These are phyloP conservation scores for Pinus taeda DNA, from an alignment of 75 land plant genomes.

Conservation along the genomic window DNA sequence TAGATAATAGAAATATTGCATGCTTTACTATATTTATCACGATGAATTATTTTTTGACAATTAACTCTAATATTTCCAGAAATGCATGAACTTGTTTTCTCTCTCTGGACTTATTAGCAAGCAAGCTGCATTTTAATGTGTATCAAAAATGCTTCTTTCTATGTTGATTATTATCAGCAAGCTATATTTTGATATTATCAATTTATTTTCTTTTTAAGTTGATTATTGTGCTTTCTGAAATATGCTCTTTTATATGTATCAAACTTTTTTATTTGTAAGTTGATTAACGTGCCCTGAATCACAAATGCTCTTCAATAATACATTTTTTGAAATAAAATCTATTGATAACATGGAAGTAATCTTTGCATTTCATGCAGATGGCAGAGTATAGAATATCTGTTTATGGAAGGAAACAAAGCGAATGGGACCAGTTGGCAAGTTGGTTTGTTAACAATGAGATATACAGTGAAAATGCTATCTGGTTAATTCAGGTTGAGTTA, in stretches of 20 bases:
- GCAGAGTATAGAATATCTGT: slow-evolving; percentile 96
- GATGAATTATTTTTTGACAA: not conserved
- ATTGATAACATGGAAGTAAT: not conserved
- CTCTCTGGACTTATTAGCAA: not conserved
- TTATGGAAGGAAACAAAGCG: slow-evolving; percentile 97
- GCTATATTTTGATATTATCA: no score
- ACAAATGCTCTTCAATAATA: not conserved
- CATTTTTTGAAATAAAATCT: not conserved
- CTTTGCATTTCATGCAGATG: slow-evolving; percentile 64
- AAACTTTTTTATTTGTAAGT: no score
- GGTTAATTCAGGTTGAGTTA: slow-evolving; percentile 90
- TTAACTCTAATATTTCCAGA: not conserved
- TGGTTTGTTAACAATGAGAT: slow-evolving; percentile 97
- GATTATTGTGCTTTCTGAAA: not conserved
- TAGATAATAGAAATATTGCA: not conserved
- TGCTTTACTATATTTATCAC: not conserved
- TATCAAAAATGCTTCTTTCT: not conserved
- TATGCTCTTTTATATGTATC: not conserved
- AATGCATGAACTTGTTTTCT: not conserved
- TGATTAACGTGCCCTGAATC: not conserved
- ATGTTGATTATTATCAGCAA: no score
- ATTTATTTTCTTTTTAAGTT: no score
- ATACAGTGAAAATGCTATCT: slow-evolving; percentile 96
- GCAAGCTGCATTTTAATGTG: not conserved
- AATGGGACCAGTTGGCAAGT: slow-evolving; percentile 98